Conservation (phyloP, 331 rosid genomes). For the Malus hybrid region DNA sequence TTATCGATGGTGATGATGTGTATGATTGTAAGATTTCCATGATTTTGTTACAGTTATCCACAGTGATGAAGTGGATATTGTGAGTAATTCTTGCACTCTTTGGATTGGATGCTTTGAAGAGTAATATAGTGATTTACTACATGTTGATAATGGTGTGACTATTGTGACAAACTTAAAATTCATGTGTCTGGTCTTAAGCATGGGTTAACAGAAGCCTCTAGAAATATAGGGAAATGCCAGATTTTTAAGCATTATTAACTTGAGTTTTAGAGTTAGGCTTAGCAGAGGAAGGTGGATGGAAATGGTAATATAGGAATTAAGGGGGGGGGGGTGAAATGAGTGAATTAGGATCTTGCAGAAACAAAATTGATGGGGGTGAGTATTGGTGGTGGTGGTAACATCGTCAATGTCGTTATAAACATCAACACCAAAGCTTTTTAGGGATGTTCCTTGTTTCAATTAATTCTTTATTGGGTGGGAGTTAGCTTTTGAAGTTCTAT, state of each 20-base stretch:
- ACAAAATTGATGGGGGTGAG: neutral
- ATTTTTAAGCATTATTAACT: neutral
- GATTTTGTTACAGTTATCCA: neutral
- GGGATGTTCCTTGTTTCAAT: neutral
- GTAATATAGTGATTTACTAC: neutral
- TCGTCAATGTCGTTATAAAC: neutral
- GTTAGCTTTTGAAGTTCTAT: neutral
- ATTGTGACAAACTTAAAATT: neutral
- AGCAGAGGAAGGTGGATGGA: neutral
- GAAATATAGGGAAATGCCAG: neutral
- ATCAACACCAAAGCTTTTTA: neutral
- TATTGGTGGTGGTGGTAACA: neutral
- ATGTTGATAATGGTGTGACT: neutral
- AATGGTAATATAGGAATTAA: neutral
- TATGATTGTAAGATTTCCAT: neutral
- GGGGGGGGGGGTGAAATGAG: neutral
- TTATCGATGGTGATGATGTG: neutral
- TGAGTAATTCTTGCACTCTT: neutral
- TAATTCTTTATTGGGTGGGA: neutral
- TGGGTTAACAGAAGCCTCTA: neutral
- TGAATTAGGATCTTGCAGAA: neutral
- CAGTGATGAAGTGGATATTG: neutral
- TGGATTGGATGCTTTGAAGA: neutral
- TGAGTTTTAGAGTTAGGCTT: neutral
- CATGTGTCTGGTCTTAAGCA: neutral